Base-by-base conservation (phyloP, 805 yeast genomes). In the Metschnikowia borealis region DNA sequence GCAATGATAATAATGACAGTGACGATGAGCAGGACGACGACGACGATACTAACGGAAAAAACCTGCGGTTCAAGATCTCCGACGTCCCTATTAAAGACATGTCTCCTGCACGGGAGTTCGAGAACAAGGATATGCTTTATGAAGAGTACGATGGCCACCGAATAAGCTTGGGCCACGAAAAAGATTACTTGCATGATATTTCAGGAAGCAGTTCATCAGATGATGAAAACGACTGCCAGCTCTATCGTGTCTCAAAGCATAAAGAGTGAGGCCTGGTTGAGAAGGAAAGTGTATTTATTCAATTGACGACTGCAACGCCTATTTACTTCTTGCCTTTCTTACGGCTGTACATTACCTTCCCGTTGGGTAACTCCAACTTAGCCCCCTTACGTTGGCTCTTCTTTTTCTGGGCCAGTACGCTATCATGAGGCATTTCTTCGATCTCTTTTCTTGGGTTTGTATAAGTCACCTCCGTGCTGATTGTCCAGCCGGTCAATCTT, bases 361-460 rank as follows among this genome's bases (percentile, higher is more conserved):
- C 88, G 59, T 83, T 83, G 8, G 85, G 85, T 52, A 83, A 68
- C 45, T 73, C 80, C 41, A 70, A 63, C 54, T 73, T 78, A 50
- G 74, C 74, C 8, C 79, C 81, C 46, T 63, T 66, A 17, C 47
- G 47, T 32, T 52, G 42, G 11, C 40, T 38, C n/a, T 43, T 34
- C n/a, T 32, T 17, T 31, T 49, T 49, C 29, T 26, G 29, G 8
- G 48, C 44, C 10, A 15, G 20, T 20, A 20, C 39, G 29, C 29
- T 37, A 21, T 52, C 50, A 33, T 49, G 44, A 3, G 33, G 50
- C 48, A 45, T 47, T 46, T 50, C 50, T 34, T 47, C 52, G 39
- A 48, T 52, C 3, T 52, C 57, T 18, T 49, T 52, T 36, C 51
- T 21, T 48, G 55, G 48, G 21, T 54, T 58, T 15, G 51, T 49